A percentile compares a stretch with the other conserved stretches of the same genome.
These are phyloP conservation scores for Mrakia hoshinonis DNA, from an alignment of 768 basidiomycete species.

Conservation along the genomic window DNA sequence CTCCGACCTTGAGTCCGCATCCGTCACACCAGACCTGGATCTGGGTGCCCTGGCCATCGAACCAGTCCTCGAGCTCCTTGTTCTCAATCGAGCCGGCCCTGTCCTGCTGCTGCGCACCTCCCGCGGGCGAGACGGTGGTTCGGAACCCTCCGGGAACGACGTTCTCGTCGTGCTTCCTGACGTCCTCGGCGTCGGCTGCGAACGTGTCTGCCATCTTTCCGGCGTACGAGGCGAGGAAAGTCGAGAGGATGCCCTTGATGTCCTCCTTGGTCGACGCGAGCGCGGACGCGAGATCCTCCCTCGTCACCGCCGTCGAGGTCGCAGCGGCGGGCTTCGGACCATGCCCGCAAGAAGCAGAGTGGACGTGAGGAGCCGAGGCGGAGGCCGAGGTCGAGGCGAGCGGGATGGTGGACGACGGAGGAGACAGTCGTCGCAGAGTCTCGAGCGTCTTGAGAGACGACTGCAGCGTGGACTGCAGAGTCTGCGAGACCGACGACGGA, in stretches of 20 bases:
- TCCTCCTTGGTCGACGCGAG: slow-evolving; percentile 15
- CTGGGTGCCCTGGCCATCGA: slow-evolving; percentile 27
- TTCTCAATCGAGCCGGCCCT: background rate
- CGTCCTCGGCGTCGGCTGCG: slow-evolving; percentile 33
- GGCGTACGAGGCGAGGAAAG: slow-evolving; percentile 54
- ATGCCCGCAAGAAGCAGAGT: background rate
- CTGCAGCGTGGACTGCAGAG: slow-evolving; percentile 8
- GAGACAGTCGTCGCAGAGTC: slow-evolving; percentile 10
- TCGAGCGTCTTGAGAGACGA: slow-evolving; percentile 19
- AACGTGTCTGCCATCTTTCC: slow-evolving; percentile 44
- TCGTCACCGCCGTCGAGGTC: background rate
- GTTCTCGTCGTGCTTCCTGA: background rate
- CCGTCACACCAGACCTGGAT: slow-evolving; percentile 35
- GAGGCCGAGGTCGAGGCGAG: background rate
- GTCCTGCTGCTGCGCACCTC: background rate
- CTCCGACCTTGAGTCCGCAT: slow-evolving; percentile 34
- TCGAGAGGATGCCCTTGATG: slow-evolving; percentile 45
- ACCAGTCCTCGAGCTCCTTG: slow-evolving; percentile 12
- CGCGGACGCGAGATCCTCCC: slow-evolving; percentile 1
- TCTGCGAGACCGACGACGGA: background rate
- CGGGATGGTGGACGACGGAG: slow-evolving; percentile 8
- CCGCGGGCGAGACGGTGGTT: background rate
- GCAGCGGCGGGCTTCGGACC: background rate
- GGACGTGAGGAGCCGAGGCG: background rate
- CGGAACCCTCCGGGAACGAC: background rate